Evolutionary conservation across 2,329 filamentous ascomycete genomes (phyloP).

Genomic region (Scopulariopsis brevicaulis): DNA sequence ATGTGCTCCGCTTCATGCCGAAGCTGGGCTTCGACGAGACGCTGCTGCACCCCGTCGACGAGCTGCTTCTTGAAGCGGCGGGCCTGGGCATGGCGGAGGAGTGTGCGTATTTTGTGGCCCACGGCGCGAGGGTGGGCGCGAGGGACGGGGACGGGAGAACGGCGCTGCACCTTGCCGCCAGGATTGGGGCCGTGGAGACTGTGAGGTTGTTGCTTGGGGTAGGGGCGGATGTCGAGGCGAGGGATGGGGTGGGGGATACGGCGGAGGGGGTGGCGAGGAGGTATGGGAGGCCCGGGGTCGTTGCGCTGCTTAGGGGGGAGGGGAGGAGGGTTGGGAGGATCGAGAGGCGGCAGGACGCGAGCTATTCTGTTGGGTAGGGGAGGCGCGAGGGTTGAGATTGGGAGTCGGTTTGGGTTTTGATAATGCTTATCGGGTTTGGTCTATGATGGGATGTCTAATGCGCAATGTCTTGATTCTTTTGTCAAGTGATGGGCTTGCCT

Average conservation of each 20-base stretch:
- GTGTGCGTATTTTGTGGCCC: background rate
- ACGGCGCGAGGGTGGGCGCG: background rate
- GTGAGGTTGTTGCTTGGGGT: background rate
- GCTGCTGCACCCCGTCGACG: background rate
- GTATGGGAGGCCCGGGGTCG: background rate
- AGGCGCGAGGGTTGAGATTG: background rate
- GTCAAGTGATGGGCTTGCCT: too few relatives aligned
- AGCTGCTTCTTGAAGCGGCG: slow-evolving; percentile 2
- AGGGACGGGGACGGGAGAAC: background rate
- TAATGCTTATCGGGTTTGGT: too few relatives aligned
- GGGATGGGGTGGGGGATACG: background rate
- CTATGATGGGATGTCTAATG: too few relatives aligned
- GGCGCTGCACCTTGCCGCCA: slow-evolving; percentile 2
- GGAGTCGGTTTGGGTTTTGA: too few relatives aligned
- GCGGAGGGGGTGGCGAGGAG: background rate
- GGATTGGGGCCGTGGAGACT: background rate
- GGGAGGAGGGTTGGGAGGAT: background rate
- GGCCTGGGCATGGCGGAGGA: background rate
- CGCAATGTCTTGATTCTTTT: too few relatives aligned
- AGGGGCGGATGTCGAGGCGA: background rate
- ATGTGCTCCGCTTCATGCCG: slow-evolving; percentile 1
- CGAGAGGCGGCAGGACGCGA: background rate
- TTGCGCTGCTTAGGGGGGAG: background rate
- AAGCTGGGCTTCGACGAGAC: background rate
- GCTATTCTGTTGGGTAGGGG: background rate